Evolutionary conservation across 176 grass and related monocot species (phyloP), one percentile per base, ranked within the genome.

Genomic region (Aegilops tauschii): DNA sequence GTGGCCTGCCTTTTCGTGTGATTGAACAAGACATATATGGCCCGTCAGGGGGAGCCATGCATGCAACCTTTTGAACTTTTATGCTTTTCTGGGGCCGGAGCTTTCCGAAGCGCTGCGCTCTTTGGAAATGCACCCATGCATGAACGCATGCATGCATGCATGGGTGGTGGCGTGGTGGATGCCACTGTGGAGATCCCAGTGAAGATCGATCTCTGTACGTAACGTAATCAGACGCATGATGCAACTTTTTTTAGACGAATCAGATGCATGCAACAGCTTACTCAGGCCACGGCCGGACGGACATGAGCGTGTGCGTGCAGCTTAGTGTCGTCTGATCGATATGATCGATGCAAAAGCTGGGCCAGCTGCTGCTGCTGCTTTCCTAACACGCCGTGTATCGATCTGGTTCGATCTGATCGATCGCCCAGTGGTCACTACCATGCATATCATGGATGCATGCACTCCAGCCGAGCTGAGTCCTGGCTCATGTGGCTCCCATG

Each of bases 1-100:
- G 76, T 67, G 31, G 86, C 78, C 23, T 72, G 71, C 78, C 54
- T 88, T 91, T 80, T 56, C 25, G 52, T 58, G 86, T 88, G 90
- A 88, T 88, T 88, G 86, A 88, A 88, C 90, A 72, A 82, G 82
- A 85, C 90, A 77, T 49, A 27, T 78, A 79, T 56, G 84, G 76
- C 80, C 74, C 79, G 81, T 69, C 80, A 80, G 69, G 70, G 69
- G n/a, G 70, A 80, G 76, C 85, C 61, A 85, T 78, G 47, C 85
- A 84, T 75, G 81, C 85, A 84, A 75, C 25, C 72, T 76, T 76
- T 76, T 31, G 44, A 76, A 63, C 76, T 85, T 91, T 91, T 64
- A 54, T 65, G 86, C 86, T 91, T 91, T 88, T 71, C 64, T 30
- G n/a, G 50, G 54, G 12, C 47, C 0, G 68, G 80, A 6, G 85